Conservation (phyloP, 768 basidiomycete species). For the Psilocybe cyanescens region DNA sequence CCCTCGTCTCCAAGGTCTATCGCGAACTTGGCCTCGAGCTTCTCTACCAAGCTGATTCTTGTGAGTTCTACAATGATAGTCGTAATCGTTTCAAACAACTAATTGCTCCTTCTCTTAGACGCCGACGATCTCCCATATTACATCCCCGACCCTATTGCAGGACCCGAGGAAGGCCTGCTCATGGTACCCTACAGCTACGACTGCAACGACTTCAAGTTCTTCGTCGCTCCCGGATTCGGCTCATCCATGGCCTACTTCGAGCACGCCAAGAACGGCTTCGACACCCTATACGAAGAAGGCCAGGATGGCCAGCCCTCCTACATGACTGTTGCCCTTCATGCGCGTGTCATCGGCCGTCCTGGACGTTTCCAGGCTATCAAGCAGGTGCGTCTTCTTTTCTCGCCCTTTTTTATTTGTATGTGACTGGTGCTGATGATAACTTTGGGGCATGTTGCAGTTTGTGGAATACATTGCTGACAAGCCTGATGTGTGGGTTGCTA, state of each 20-base stretch:
- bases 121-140: constrained; percentile 23
- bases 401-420: too few relatives aligned
- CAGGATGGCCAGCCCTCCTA: constrained; percentile 16
- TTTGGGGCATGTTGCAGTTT: constrained; percentile 3
- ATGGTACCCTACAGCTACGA: constrained; percentile 22
- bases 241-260: constrained; percentile 23
- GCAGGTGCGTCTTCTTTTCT: constrained; percentile 6
- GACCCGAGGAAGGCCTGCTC: constrained; percentile 13
- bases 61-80: neutral
- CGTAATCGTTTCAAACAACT: neutral
- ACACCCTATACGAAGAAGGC: constrained; percentile 21
- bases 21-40: constrained; percentile 20
- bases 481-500: constrained; percentile 20
- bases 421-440: neutral
- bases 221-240: constrained; percentile 18
- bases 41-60: constrained; percentile 20
- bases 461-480: constrained; percentile 18
- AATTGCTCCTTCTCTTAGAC: neutral
- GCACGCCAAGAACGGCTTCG: constrained; percentile 20
- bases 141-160: constrained; percentile 19
- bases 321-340: constrained; percentile 19
- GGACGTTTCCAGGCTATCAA: constrained; percentile 21
- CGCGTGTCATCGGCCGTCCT: constrained; percentile 19
- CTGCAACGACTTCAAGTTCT: constrained; percentile 23
- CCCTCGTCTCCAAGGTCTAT: constrained; percentile 20